Percentiles rank a stretch among this genome's conserved stretches.
phyloP scores from a whole-genome alignment of 306 rosid species.

The Datisca glomerata region DNA sequence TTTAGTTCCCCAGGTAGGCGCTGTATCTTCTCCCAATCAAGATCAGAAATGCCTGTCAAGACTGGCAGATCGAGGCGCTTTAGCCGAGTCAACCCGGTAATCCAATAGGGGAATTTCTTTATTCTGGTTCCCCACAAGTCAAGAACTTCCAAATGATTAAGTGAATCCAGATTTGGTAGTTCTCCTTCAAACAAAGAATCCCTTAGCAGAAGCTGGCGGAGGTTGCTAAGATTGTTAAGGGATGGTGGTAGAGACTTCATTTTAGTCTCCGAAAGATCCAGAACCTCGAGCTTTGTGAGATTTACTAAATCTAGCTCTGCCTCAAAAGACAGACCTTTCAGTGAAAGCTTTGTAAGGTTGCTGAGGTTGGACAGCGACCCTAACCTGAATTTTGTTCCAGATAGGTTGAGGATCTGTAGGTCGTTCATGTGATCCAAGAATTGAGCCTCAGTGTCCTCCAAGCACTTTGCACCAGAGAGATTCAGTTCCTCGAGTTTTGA shows the following conservation, averaged over 20 bases:
- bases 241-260: conserved; percentile 13
- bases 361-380: conserved; percentile 4
- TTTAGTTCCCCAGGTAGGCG: conserved; percentile 14
- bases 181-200: conserved; percentile 7
- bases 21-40: conserved; percentile 11
- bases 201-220: conserved; percentile 14
- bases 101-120: conserved; percentile 12
- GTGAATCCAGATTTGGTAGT: conserved; percentile 1
- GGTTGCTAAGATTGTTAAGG: conserved; percentile 3
- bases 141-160: conserved; percentile 16
- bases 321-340: conserved; percentile 1
- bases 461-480: conserved; percentile 9
- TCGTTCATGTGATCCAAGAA: conserved; percentile 7
- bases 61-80: conserved; percentile 17
- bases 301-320: not conserved
- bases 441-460: conserved; percentile 1
- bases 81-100: conserved; percentile 3
- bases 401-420: conserved; percentile 17
- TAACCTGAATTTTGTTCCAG: conserved; percentile 8
- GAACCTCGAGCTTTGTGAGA: conserved; percentile 11
- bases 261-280: conserved; percentile 17
- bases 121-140: conserved; percentile 13
- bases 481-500: conserved; percentile 17
- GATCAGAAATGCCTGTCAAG: not conserved
- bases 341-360: conserved; percentile 18